Evolutionary conservation across 371 early-diverging fungal genomes (phyloP).

Genomic region (Quaeritorhiza haematococci): DNA sequence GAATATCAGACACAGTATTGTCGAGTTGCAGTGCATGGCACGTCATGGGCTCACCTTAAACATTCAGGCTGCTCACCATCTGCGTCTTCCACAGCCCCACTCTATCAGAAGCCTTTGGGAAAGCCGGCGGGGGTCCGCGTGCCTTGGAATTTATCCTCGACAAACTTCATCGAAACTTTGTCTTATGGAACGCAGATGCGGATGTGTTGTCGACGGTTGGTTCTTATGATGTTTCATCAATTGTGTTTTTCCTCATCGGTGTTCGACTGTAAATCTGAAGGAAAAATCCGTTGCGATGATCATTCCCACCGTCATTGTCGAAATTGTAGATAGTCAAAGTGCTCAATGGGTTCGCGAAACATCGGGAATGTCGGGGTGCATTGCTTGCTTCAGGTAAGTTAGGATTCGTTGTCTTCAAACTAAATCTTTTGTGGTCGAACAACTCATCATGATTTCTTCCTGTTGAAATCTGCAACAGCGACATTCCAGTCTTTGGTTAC

Average conservation of each 20-base stretch:
- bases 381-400: constrained; percentile 55
- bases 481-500: constrained; percentile 55
- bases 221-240: too few species aligned
- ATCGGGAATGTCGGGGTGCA: constrained; percentile 43
- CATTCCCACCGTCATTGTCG: too few species aligned
- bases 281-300: too few species aligned
- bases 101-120: constrained; percentile 52
- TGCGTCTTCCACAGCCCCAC: constrained; percentile 38
- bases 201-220: constrained; percentile 64
- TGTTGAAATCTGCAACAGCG: constrained; percentile 25
- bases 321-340: constrained; percentile 52
- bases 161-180: constrained; percentile 56
- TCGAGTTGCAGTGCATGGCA: too few species aligned
- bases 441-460: background rate
- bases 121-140: constrained; percentile 55
- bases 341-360: constrained; percentile 54
- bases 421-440: background rate
- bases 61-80: too few species aligned
- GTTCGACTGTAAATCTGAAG: too few species aligned
- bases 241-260: too few species aligned
- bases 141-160: constrained; percentile 60
- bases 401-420: too few species aligned
- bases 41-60: too few species aligned
- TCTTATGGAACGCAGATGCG: constrained; percentile 68
- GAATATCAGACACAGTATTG: too few species aligned